A percentile compares a stretch with the other conserved stretches of the same genome.
Conservation (phyloP, 176 grass and related monocot genomes). For the Zoysia pacifica region DNA sequence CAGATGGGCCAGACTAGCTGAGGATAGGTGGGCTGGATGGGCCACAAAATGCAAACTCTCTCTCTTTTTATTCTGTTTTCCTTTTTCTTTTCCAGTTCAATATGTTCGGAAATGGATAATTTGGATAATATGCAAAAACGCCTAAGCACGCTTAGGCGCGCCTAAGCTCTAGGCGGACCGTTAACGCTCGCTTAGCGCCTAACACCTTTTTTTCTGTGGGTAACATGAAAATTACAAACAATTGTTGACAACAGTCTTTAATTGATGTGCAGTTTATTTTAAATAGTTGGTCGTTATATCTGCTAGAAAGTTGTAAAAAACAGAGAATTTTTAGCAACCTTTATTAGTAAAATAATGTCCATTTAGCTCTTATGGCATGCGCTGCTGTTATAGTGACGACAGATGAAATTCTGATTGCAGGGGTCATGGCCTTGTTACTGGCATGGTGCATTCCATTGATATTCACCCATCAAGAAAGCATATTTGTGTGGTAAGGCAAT, state of each 20-base stretch:
- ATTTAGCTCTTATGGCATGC: not conserved
- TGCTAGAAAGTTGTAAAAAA: slow-evolving; percentile 1
- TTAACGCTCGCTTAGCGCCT: too few species aligned
- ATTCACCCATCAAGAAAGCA: slow-evolving; percentile 95
- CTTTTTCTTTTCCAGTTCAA: too few species aligned
- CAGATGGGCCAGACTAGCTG: too few species aligned
- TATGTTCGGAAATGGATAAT: too few species aligned
- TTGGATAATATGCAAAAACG: too few species aligned
- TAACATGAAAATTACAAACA: not conserved
- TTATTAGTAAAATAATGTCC: not conserved
- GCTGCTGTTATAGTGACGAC: slow-evolving; percentile 18
- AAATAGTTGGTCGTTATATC: not conserved
- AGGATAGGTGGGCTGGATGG: too few species aligned
- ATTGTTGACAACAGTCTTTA: not conserved
- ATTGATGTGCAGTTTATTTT: not conserved
- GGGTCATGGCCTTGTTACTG: slow-evolving; percentile 49
- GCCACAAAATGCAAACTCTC: too few species aligned
- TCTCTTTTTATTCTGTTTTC: too few species aligned
- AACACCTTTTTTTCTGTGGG: too few species aligned
- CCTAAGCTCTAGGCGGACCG: too few species aligned
- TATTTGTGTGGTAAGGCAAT: slow-evolving; percentile 69
- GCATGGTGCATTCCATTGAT: slow-evolving; percentile 88
- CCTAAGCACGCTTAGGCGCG: too few species aligned
- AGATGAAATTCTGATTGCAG: slow-evolving; percentile 42
- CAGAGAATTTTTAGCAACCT: not conserved